Evolutionary conservation across 208 protist species (phyloP), one percentile per base, ranked within the genome.

Genomic region (Crithidia mellificae): DNA sequence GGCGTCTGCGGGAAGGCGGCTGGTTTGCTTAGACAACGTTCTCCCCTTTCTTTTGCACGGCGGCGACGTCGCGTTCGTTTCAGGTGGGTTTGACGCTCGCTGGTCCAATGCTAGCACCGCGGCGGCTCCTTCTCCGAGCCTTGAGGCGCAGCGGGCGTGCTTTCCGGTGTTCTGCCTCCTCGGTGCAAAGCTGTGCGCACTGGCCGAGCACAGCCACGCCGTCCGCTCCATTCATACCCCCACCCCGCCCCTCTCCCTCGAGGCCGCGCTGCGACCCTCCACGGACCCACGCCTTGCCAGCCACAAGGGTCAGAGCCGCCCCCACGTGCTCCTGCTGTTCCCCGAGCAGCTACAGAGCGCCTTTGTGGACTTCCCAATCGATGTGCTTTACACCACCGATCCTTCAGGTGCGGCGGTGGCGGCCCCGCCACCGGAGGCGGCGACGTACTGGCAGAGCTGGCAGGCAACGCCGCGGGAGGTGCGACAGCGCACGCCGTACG

Each of bases 11-110:
- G 20, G 57, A 22, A 29, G 17, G 24, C 55, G 19, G 0, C 53
- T 64, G 0, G 43, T 83, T 0, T 65, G 70, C 11, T 12, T 83
- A 8, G 53, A 64, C 22, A 55, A 68, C 29, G 47, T 80, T 30
- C 29, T 87, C 3, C 32, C 72, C 14, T 82, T 87, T 74, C 44
- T 87, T 11, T 30, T 73, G 17, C 39, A 68, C 25, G 78, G 71
- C 15, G 27, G 61, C 22, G 53, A 56, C n/a, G 36, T 75, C 15
- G 5, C 27, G 22, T 34, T 51, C 5, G 51, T 41, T 0, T 14
- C 34, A 11, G 14, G 11, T 11, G 34, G 0, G 12, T 19, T 19
- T 46, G 41, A 17, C n/a, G 11, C 17, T 15, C 27, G 22, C 36
- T 7, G 12, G n/a, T n/a, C n/a, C n/a, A n/a, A n/a, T n/a, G n/a